Evolutionary conservation across 441 rosid species (phyloP).

Genomic region (Theobroma grandiflorum): DNA sequence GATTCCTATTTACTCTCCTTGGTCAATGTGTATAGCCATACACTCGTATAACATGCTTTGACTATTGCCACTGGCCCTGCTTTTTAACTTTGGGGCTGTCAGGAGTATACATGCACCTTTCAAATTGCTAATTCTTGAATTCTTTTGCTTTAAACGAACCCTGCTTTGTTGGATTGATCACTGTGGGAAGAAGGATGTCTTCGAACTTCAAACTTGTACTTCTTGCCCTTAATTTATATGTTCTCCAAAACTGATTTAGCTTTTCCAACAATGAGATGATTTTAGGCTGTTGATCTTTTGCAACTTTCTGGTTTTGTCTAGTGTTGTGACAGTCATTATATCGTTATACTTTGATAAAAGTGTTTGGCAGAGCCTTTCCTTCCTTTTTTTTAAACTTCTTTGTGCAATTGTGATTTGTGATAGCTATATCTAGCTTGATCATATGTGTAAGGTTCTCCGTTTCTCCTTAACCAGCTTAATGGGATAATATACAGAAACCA

Average conservation of each 20-base stretch:
- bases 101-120: neutral
- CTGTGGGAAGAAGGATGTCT: neutral
- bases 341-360: neutral
- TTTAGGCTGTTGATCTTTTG: neutral
- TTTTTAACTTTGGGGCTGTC: constrained; percentile 4
- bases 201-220: neutral
- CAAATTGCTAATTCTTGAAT: constrained; percentile 1
- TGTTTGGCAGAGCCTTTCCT: neutral
- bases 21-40: neutral
- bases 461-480: neutral
- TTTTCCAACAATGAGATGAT: neutral
- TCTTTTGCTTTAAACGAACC: neutral
- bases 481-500: neutral
- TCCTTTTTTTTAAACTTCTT: neutral
- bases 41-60: neutral
- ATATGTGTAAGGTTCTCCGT: neutral
- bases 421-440: neutral
- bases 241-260: neutral
- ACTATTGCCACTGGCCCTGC: constrained; percentile 17
- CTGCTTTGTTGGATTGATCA: neutral
- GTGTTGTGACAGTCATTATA: neutral
- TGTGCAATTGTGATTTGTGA: neutral
- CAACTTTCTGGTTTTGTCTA: neutral
- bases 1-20: neutral
- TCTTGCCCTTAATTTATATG: neutral